phyloP scores from a whole-genome alignment of 1,139 yeast genomes.

The Meyerozyma athensensis region DNA sequence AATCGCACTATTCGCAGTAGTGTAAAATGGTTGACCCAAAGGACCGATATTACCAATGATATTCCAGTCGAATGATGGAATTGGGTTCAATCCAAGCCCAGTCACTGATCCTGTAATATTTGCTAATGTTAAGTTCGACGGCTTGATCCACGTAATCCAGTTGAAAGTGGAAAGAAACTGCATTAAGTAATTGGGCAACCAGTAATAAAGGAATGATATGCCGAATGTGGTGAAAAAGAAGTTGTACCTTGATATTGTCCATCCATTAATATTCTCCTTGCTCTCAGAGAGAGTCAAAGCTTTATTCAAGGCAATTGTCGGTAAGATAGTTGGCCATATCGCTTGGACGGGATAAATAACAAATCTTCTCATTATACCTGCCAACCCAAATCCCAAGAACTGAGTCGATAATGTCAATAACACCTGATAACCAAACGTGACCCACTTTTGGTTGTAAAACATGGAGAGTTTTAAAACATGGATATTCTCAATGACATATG shows the following conservation, averaged over 20 bases:
- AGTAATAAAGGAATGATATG: slow-evolving; percentile 15
- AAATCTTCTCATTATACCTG: slow-evolving; percentile 41
- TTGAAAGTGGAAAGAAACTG: slow-evolving; percentile 15
- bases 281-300: slow-evolving; percentile 26
- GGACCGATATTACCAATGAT: slow-evolving; percentile 10
- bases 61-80: slow-evolving; percentile 18
- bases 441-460: slow-evolving; percentile 45
- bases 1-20: slow-evolving; percentile 11
- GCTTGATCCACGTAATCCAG: slow-evolving; percentile 20
- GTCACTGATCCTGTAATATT: slow-evolving; percentile 13
- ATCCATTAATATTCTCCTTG: slow-evolving; percentile 16
- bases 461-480: slow-evolving; percentile 42
- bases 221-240: slow-evolving; percentile 12
- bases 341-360: slow-evolving; percentile 42
- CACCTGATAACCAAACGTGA: slow-evolving; percentile 34
- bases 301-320: slow-evolving; percentile 40
- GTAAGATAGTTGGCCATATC: slow-evolving; percentile 44
- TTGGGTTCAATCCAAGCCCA: slow-evolving; percentile 18
- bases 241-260: slow-evolving; percentile 16
- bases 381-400: slow-evolving; percentile 45
- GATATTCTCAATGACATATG: slow-evolving; percentile 41
- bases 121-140: slow-evolving; percentile 16
- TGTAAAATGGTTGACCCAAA: slow-evolving; percentile 13
- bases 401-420: slow-evolving; percentile 38
- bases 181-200: slow-evolving; percentile 18